A percentile compares a stretch with the other conserved stretches of the same genome.
Conservation (phyloP, 2,329 filamentous ascomycete species). For the Apiospora malaysiana region DNA sequence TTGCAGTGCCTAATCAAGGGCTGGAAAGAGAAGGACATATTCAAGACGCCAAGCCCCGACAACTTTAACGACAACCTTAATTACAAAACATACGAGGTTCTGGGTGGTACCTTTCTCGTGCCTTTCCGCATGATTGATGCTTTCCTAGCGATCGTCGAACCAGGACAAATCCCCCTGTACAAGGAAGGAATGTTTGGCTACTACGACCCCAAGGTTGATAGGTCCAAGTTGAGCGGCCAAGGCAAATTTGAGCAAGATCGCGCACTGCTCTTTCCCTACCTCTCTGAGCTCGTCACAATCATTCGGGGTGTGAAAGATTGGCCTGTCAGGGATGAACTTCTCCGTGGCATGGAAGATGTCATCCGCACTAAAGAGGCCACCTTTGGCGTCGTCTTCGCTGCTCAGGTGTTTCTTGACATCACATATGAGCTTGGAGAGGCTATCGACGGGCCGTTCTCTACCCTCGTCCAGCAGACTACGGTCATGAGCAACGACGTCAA, state of each 20-base stretch:
- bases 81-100: constrained; percentile 38
- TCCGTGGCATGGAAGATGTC: constrained; percentile 42
- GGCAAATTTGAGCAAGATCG: constrained; percentile 45
- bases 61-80: constrained; percentile 29
- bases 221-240: constrained; percentile 31
- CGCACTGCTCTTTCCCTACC: constrained; percentile 39
- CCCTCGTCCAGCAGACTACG: constrained; percentile 25
- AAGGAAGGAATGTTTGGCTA: constrained; percentile 34
- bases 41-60: neutral
- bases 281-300: constrained; percentile 41
- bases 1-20: constrained; percentile 28
- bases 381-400: constrained; percentile 46
- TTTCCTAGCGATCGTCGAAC: constrained; percentile 28
- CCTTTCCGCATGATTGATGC: constrained; percentile 27
- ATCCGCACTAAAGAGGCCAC: constrained; percentile 38
- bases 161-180: constrained; percentile 28
- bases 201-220: constrained; percentile 36
- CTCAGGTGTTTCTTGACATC: constrained; percentile 50
- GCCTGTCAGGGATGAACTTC: constrained; percentile 45
- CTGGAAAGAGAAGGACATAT: constrained; percentile 24
- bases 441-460: constrained; percentile 22
- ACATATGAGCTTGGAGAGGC: constrained; percentile 39
- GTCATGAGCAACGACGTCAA: constrained; percentile 35
- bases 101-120: constrained; percentile 30
- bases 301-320: constrained; percentile 30